Percentiles rank a stretch among this genome's conserved stretches.
Conservation (phyloP, 1,284 basidiomycete genomes). For the Bjerkandera adusta region DNA sequence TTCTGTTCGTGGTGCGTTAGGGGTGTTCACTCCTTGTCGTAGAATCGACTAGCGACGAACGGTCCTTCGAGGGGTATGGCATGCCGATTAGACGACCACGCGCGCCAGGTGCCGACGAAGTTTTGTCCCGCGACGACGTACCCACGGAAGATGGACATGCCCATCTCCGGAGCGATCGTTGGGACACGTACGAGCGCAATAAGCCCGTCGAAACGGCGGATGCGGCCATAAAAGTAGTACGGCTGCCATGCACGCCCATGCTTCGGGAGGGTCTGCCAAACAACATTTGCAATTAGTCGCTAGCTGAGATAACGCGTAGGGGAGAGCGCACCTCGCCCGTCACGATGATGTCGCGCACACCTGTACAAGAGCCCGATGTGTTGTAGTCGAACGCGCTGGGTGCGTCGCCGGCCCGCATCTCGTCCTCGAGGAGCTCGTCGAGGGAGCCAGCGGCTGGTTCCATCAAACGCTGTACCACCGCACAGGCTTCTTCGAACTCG, state of each 20-base stretch:
- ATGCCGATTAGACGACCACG: conserved; percentile 36
- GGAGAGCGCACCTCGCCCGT: conserved; percentile 46
- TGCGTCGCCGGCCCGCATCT: conserved; percentile 21
- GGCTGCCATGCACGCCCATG: conserved; percentile 61
- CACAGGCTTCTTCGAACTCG: conserved; percentile 24
- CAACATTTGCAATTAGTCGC: conserved; percentile 4
- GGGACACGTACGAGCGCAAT: conserved; percentile 57
- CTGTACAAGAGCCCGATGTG: conserved; percentile 38
- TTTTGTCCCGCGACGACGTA: conserved; percentile 62
- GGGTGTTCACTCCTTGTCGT: background rate
- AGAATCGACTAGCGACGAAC: conserved; percentile 34
- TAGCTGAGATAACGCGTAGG: background rate
- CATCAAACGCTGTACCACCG: conserved; percentile 7
- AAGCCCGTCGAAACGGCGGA: conserved; percentile 67
- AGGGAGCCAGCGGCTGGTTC: conserved; percentile 4
- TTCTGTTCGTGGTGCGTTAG: too few species aligned
- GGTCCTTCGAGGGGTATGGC: conserved; percentile 51
- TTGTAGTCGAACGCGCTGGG: conserved; percentile 20
- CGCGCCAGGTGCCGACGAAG: conserved; percentile 70
- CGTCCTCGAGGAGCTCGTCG: conserved; percentile 30
- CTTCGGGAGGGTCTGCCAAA: conserved; percentile 44
- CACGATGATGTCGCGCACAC: conserved; percentile 56
- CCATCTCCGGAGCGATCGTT: conserved; percentile 30
- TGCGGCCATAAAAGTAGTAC: conserved; percentile 60
- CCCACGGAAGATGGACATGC: conserved; percentile 61